Percentiles rank a stretch among this genome's conserved stretches.
These are phyloP conservation scores for Oryza australiensis DNA, from an alignment of 176 grass and related monocot genomes.

Conservation along the genomic window DNA sequence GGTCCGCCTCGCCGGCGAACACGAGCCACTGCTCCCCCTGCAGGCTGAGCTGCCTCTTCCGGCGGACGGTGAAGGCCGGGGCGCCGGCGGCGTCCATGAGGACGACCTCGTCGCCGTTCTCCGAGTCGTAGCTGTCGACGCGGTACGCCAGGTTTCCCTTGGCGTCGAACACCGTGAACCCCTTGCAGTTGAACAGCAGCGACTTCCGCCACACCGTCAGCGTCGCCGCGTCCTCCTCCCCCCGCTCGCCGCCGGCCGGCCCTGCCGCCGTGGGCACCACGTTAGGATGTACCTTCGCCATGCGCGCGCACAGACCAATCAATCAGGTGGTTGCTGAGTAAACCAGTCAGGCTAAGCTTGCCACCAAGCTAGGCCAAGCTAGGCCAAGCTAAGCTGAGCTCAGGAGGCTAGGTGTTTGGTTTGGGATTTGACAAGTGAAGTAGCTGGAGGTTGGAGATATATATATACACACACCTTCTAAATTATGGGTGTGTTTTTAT, in stretches of 20 bases:
- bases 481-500: too few relatives aligned
- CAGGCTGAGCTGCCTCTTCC: conserved; percentile 72
- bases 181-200: conserved; percentile 88
- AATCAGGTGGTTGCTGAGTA: conserved; percentile 11
- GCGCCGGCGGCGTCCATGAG: conserved; percentile 79
- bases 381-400: conserved; percentile 4
- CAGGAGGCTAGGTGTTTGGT: background rate
- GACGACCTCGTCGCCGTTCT: conserved; percentile 56
- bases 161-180: conserved; percentile 87
- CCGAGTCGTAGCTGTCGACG: conserved; percentile 79
- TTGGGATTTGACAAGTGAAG: background rate
- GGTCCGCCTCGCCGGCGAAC: conserved; percentile 48
- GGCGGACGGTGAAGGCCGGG: conserved; percentile 63
- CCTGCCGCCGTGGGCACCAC: background rate
- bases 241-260: background rate
- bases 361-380: background rate
- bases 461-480: conserved; percentile 11
- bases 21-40: conserved; percentile 71
- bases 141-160: conserved; percentile 78
- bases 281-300: conserved; percentile 81
- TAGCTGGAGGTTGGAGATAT: background rate
- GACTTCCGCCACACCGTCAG: conserved; percentile 98
- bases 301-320: background rate
- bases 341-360: background rate
- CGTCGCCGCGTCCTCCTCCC: conserved; percentile 34